These are phyloP conservation scores for Sporothrix brunneoviolacea DNA, from an alignment of 2,329 filamentous ascomycete species.

Conservation along the genomic window DNA sequence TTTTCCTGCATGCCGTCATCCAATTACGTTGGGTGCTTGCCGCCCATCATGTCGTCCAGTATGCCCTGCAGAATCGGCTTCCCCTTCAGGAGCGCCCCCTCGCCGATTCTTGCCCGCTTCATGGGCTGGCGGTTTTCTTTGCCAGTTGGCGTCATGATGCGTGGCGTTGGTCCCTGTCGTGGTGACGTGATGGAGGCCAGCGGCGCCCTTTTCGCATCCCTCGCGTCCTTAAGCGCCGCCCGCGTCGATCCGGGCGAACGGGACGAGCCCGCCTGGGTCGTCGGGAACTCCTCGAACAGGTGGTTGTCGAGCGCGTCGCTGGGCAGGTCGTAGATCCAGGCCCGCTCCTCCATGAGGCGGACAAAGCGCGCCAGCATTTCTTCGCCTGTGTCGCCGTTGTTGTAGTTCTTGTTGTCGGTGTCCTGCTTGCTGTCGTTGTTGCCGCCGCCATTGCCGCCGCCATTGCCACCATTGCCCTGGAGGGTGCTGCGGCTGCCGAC, in stretches of 20 bases:
- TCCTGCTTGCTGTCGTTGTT: slow-evolving; percentile 38
- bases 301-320: slow-evolving; percentile 59
- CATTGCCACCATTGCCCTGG: slow-evolving; percentile 28
- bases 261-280: slow-evolving; percentile 10
- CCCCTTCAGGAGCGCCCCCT: slow-evolving; percentile 56
- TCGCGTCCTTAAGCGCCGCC: neutral
- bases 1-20: too few species aligned
- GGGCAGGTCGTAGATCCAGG: slow-evolving; percentile 75
- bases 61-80: slow-evolving; percentile 69
- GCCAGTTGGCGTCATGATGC: slow-evolving; percentile 9
- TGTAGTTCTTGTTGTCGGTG: slow-evolving; percentile 31
- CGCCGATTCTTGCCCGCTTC: slow-evolving; percentile 51
- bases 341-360: slow-evolving; percentile 63
- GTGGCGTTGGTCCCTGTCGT: neutral
- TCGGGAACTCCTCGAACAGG: slow-evolving; percentile 50
- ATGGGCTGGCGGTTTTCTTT: slow-evolving; percentile 45
- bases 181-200: neutral
- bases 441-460: slow-evolving; percentile 46
- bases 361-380: slow-evolving; percentile 75
- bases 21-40: too few species aligned
- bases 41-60: slow-evolving; percentile 58
- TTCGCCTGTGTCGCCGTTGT: slow-evolving; percentile 44
- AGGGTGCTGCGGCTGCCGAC: slow-evolving; percentile 77
- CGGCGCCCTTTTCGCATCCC: too few species aligned
- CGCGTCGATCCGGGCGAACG: slow-evolving; percentile 19